Evolutionary conservation across 2,329 filamentous ascomycete genomes (phyloP).

Genomic region (Ophiostoma piceae): DNA sequence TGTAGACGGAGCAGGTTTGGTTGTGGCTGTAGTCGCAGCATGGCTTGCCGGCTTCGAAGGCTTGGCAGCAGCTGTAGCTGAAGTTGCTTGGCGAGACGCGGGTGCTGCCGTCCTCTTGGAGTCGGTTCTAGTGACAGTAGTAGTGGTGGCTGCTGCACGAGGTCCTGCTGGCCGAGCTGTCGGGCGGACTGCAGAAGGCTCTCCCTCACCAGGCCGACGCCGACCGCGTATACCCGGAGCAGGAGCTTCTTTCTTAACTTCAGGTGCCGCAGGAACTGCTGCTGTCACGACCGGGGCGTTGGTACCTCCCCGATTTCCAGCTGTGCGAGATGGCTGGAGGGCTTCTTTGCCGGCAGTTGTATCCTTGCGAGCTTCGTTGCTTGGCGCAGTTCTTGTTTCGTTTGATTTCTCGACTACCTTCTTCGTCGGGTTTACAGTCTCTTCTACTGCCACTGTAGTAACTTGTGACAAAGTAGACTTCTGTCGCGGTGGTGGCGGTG

Average conservation of each 20-base stretch:
- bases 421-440: not conserved
- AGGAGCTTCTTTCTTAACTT: not conserved
- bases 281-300: not conserved
- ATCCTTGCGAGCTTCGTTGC: not conserved
- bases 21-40: not conserved
- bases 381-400: not conserved
- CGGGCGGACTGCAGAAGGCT: constrained; percentile 1
- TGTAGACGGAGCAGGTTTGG: not conserved
- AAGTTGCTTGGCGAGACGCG: not conserved
- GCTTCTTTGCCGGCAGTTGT: not conserved
- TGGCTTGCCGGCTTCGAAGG: not conserved
- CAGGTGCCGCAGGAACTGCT: constrained; percentile 29
- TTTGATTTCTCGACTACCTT: not conserved
- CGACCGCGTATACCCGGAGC: constrained; percentile 15
- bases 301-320: constrained; percentile 42
- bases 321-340: constrained; percentile 47
- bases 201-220: constrained; percentile 13
- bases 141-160: not conserved
- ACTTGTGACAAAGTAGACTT: not conserved
- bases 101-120: constrained; percentile 7
- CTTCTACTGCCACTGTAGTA: not conserved
- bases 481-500: not conserved
- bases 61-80: not conserved
- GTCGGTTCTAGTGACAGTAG: not conserved
- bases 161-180: not conserved